Percentiles rank a stretch among this genome's conserved stretches.
These are phyloP conservation scores for Magnusiomyces starmeri DNA, from an alignment of 1,139 yeast genomes.

Conservation along the genomic window DNA sequence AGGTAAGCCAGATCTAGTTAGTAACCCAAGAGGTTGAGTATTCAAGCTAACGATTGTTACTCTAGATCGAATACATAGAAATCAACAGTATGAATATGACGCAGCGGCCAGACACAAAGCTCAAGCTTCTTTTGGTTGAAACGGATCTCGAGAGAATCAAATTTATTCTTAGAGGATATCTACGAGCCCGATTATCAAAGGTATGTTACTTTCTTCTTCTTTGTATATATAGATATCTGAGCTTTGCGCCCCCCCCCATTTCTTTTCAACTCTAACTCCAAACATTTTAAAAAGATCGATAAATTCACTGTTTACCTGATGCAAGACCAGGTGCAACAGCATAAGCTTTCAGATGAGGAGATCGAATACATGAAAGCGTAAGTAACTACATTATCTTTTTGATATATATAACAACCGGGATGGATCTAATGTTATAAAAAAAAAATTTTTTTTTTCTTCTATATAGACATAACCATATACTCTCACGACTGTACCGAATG, in stretches of 20 bases:
- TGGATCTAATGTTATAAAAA: no score
- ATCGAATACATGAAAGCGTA: conserved; percentile 47
- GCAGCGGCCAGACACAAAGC: conserved; percentile 59
- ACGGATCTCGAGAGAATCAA: conserved; percentile 85
- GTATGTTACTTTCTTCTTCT: conserved; percentile 6
- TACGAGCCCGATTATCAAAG: conserved; percentile 57
- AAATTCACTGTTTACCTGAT: conserved; percentile 51
- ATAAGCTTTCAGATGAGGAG: conserved; percentile 52
- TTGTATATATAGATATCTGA: not conserved
- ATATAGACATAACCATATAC: conserved; percentile 50
- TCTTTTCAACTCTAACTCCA: not conserved
- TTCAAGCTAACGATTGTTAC: not conserved
- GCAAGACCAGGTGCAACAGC: conserved; percentile 29
- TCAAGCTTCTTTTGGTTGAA: conserved; percentile 77
- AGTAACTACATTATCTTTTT: conserved; percentile 21
- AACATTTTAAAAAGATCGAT: conserved; percentile 43
- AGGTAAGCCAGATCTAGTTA: conserved; percentile 27
- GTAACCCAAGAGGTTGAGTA: no score
- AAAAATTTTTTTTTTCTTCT: no score
- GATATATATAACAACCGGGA: not conserved
- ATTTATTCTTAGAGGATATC: conserved; percentile 68
- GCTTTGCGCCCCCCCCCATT: not conserved
- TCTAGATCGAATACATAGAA: conserved; percentile 56
- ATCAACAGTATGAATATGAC: conserved; percentile 47
- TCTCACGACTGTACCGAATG: conserved; percentile 58